phyloP scores from a whole-genome alignment of 192 early-diverging fungal genomes.

The Coemansia biformis region DNA sequence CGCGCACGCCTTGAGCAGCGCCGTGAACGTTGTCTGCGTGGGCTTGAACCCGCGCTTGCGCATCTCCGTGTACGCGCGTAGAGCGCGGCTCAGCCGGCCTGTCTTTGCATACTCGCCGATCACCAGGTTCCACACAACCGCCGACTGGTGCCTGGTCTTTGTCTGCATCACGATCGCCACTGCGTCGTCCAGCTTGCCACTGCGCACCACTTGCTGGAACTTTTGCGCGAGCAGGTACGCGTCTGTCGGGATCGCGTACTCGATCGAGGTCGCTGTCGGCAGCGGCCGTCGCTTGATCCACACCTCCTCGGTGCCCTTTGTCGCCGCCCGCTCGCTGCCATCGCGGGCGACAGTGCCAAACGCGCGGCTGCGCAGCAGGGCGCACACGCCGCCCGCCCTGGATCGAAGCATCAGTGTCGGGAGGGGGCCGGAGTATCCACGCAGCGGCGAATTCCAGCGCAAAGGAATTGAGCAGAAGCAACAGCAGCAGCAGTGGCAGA shows the following conservation, averaged over 20 bases:
- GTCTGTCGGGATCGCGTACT: constrained; percentile 42
- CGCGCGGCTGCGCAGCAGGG: too few species aligned
- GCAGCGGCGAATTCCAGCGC: too few species aligned
- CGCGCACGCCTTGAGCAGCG: constrained; percentile 32
- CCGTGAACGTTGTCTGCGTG: constrained; percentile 39
- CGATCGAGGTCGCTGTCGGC: constrained; percentile 35
- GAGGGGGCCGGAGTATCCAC: too few species aligned
- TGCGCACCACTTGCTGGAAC: constrained; percentile 23
- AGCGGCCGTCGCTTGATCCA: constrained; percentile 38
- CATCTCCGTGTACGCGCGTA: constrained; percentile 44
- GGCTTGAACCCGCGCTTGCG: constrained; percentile 35
- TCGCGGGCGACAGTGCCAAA: too few species aligned
- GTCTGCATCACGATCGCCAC: constrained; percentile 48
- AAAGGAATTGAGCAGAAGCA: too few species aligned
- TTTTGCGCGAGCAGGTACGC: constrained; percentile 40
- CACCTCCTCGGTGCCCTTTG: constrained; percentile 1
- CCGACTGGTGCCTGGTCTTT: constrained; percentile 29
- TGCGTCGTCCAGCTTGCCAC: constrained; percentile 46
- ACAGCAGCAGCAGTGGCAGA: too few species aligned
- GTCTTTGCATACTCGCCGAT: constrained; percentile 40
- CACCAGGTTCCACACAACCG: constrained; percentile 46
- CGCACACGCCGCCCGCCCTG: too few species aligned
- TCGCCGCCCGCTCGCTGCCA: too few species aligned
- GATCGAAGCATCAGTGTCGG: too few species aligned
- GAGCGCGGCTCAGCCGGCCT: constrained; percentile 33